Evolutionary conservation across 208 protist genomes (phyloP).

Genomic region (Trypanosoma theileri): DNA sequence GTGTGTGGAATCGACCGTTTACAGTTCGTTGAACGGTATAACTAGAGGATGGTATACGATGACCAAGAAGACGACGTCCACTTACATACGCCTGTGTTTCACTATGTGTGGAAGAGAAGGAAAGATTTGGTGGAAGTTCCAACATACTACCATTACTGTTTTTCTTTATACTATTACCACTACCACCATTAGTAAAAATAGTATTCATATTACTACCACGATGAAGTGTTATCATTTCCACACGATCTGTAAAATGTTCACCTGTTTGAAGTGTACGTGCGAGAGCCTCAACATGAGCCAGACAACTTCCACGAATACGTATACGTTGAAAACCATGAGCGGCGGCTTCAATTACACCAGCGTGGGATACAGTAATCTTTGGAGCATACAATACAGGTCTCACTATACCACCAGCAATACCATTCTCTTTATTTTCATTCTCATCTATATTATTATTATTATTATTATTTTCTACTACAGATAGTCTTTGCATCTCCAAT

Average conservation of each 20-base stretch:
- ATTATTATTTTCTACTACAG: conserved; percentile 41
- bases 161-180: neutral
- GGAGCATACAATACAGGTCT: conserved; percentile 86
- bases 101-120: conserved; percentile 32
- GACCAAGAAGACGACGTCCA: conserved; percentile 23
- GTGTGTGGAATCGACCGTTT: conserved; percentile 13
- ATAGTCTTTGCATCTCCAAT: conserved; percentile 68
- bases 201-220: conserved; percentile 34
- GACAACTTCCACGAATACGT: conserved; percentile 82
- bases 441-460: conserved; percentile 10
- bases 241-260: conserved; percentile 66
- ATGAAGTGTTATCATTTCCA: neutral
- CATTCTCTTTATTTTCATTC: conserved; percentile 12
- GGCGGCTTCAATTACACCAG: conserved; percentile 78
- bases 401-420: conserved; percentile 19
- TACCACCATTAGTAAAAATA: conserved; percentile 1
- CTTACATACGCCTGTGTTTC: neutral
- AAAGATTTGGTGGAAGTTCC: conserved; percentile 37
- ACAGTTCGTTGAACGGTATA: conserved; percentile 22
- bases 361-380: conserved; percentile 76
- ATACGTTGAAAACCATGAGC: conserved; percentile 79
- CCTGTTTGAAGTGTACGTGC: conserved; percentile 49
- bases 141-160: neutral
- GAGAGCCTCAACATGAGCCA: conserved; percentile 76
- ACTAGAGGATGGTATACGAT: conserved; percentile 27